phyloP scores from a whole-genome alignment of 768 basidiomycete genomes.

The Dioszegia crocea region DNA sequence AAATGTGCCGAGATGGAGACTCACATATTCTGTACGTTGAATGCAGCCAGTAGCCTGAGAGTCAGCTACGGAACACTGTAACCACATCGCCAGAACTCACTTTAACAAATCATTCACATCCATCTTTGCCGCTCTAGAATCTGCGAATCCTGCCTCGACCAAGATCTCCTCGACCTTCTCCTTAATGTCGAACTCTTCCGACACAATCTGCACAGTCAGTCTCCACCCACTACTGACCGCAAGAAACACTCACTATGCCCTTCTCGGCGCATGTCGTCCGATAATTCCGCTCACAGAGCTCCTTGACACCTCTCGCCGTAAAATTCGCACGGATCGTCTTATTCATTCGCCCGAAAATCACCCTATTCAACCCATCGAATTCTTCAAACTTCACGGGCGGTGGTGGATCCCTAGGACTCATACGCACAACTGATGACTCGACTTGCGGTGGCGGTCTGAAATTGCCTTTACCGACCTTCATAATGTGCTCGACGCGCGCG shows the following conservation, averaged over 20 bases:
- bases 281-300: constrained; percentile 90
- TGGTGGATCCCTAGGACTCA: constrained; percentile 89
- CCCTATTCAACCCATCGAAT: constrained; percentile 90
- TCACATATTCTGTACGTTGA: constrained; percentile 48
- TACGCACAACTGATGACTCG: constrained; percentile 83
- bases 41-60: constrained; percentile 40
- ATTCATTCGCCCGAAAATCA: constrained; percentile 83
- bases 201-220: constrained; percentile 57
- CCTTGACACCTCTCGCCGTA: constrained; percentile 80
- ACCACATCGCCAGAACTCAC: constrained; percentile 51
- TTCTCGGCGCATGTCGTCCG: constrained; percentile 85
- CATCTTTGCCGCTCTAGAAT: constrained; percentile 87
- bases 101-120: constrained; percentile 83
- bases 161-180: constrained; percentile 68
- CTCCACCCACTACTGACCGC: neutral
- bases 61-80: too few relatives aligned
- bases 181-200: constrained; percentile 68
- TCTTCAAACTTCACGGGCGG: constrained; percentile 95
- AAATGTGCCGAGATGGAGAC: constrained; percentile 8
- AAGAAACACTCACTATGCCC: constrained; percentile 46
- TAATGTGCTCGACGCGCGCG: constrained; percentile 89
- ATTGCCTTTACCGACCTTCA: constrained; percentile 95
- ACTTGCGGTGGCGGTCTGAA: constrained; percentile 94
- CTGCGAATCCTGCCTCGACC: constrained; percentile 64
- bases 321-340: constrained; percentile 87